Percentiles rank a stretch among this genome's conserved stretches.
Evolutionary conservation across 2,329 filamentous ascomycete genomes (phyloP).

Genomic region (Clarireedia paspali): DNA sequence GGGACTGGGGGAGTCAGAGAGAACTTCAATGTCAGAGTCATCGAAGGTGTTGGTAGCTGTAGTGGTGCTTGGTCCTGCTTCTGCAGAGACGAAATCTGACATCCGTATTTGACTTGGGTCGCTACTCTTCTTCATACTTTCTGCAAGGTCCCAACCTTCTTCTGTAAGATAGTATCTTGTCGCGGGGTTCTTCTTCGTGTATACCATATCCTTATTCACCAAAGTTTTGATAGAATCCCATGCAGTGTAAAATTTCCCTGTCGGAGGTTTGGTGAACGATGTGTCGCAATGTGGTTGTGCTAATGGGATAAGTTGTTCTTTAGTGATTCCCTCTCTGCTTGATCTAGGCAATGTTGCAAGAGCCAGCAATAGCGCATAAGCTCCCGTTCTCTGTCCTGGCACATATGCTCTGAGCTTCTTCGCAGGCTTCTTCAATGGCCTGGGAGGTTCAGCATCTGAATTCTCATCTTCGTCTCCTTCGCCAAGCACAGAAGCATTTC

Average conservation of each 20-base stretch:
- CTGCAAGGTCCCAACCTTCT: constrained; percentile 69
- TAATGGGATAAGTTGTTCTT: constrained; percentile 57
- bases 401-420: constrained; percentile 59
- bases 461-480: not conserved
- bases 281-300: constrained; percentile 67
- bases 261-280: constrained; percentile 60
- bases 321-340: constrained; percentile 51
- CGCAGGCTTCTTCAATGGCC: constrained; percentile 42
- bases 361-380: constrained; percentile 64
- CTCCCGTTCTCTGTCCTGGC: constrained; percentile 62
- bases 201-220: constrained; percentile 64
- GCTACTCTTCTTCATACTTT: constrained; percentile 48
- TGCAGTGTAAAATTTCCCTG: constrained; percentile 67
- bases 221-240: constrained; percentile 80
- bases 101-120: constrained; percentile 17
- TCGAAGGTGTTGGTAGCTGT: not conserved
- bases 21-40: constrained; percentile 8
- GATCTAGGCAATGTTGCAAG: constrained; percentile 53
- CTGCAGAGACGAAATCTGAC: constrained; percentile 10
- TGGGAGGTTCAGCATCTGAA: constrained; percentile 9
- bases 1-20: not conserved
- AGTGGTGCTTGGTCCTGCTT: not conserved
- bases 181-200: constrained; percentile 59
- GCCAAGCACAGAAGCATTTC: not conserved
- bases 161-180: constrained; percentile 66